Base-by-base conservation (phyloP, 768 basidiomycete genomes). In the Candolleomyces eurysporus region DNA sequence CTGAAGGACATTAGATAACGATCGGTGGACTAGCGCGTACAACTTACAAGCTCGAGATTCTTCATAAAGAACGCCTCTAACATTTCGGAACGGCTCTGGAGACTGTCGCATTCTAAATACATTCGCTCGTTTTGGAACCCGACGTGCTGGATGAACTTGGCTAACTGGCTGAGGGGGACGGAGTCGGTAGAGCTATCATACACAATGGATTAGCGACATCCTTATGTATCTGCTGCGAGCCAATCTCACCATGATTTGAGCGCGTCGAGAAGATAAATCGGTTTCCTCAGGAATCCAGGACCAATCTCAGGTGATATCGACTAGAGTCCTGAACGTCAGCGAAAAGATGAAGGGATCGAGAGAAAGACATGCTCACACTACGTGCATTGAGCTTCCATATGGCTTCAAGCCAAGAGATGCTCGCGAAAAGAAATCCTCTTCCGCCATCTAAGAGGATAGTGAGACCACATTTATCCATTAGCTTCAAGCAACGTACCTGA, bases 61-160 rank as follows among this genome's bases (percentile, higher is more conserved):
- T 57, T 30, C 55, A 19, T 76, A 66, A 16, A 71, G 65, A 43
- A 65, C 19, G 32, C 71, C 79, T 82, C n/a, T n/a, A 17, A 42
- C 19, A 19, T 31, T 43, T 56, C 43, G 60, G 59, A 51, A 16
- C 43, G n/a, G n/a, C 26, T 31, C 16, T 36, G 19, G 5, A 1
- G 88, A 70, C 85, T 86, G 86, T 60, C 79, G 73, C 40, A 77
- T 74, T 57, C 81, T 77, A 5, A 9, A 13, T 61, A 57, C 36
- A 40, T n/a, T 11, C 19, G 48, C 48, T 40, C 36, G 48, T 26
- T 40, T 52, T 19, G 55, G 36, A 22, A 55, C 4, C 19, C 48
- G 48, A 43, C 46, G 42, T n/a, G 56, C 61, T 40, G 43, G 14
- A 21, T 16, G 39, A 57, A 61, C 7, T 13, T 10, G 11, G 11